These are phyloP conservation scores for Calonectria montana DNA, from an alignment of 2,329 filamentous ascomycete genomes.

Conservation along the genomic window DNA sequence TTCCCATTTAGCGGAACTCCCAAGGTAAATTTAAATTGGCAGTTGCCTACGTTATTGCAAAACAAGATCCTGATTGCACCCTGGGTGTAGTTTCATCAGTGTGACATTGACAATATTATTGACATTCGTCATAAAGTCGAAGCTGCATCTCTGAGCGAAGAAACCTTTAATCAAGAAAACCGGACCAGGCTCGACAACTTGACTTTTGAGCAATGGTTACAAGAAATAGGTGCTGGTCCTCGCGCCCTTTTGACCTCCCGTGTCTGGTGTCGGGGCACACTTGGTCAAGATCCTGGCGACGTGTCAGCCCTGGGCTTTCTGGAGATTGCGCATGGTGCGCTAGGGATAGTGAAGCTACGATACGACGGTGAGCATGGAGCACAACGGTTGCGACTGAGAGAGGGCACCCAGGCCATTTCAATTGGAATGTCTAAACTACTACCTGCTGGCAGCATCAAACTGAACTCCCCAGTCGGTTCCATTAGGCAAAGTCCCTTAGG, in stretches of 20 bases:
- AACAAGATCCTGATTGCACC: neutral
- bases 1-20: constrained; percentile 13
- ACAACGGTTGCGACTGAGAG: constrained; percentile 22
- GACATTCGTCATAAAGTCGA: neutral
- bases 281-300: constrained; percentile 24
- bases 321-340: constrained; percentile 22
- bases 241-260: constrained; percentile 14
- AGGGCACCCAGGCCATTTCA: constrained; percentile 22
- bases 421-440: constrained; percentile 12
- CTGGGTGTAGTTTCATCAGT: neutral
- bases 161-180: neutral
- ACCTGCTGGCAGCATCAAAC: neutral
- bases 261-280: constrained; percentile 24
- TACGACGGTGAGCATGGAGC: constrained; percentile 27
- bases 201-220: constrained; percentile 12
- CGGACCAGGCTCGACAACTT: neutral
- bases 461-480: constrained; percentile 4
- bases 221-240: neutral
- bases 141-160: neutral
- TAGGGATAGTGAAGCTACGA: constrained; percentile 25
- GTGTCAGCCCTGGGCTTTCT: constrained; percentile 28
- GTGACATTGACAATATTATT: neutral
- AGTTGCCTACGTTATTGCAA: neutral
- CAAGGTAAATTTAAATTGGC: neutral
- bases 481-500: neutral